Conservation (phyloP, 1,284 basidiomycete genomes). For the Ceratobasidium theobromae region DNA sequence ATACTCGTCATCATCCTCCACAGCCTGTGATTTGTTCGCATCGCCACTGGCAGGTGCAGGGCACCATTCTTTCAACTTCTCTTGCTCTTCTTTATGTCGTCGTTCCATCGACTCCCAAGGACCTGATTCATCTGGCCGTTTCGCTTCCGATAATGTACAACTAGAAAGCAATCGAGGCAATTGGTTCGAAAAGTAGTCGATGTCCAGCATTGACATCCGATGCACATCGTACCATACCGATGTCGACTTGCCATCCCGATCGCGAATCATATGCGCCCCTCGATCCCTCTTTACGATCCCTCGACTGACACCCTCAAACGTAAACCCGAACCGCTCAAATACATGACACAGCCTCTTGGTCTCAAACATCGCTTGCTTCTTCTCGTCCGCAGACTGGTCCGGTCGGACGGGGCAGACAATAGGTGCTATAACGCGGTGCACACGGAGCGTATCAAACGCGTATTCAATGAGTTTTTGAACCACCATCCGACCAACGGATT, state of each 20-base stretch:
- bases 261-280: no score
- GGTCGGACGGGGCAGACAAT: background rate
- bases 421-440: background rate
- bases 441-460: constrained; percentile 6
- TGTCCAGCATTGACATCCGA: constrained; percentile 9
- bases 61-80: no score
- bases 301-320: constrained; percentile 12
- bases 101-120: constrained; percentile 5
- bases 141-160: background rate
- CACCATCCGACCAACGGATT: background rate
- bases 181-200: background rate
- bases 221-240: constrained; percentile 3
- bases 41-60: no score
- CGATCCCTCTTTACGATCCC: background rate
- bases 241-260: background rate
- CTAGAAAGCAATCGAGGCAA: background rate
- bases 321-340: constrained; percentile 1
- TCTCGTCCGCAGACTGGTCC: background rate
- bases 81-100: no score
- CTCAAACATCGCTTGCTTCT: background rate
- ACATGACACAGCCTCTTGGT: constrained; percentile 1
- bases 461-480: background rate
- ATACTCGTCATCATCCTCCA: no score
- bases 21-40: no score
- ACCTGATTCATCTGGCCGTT: no score